phyloP scores from a whole-genome alignment of 2,329 filamentous ascomycete species.

The Ramichloridium luteum region DNA sequence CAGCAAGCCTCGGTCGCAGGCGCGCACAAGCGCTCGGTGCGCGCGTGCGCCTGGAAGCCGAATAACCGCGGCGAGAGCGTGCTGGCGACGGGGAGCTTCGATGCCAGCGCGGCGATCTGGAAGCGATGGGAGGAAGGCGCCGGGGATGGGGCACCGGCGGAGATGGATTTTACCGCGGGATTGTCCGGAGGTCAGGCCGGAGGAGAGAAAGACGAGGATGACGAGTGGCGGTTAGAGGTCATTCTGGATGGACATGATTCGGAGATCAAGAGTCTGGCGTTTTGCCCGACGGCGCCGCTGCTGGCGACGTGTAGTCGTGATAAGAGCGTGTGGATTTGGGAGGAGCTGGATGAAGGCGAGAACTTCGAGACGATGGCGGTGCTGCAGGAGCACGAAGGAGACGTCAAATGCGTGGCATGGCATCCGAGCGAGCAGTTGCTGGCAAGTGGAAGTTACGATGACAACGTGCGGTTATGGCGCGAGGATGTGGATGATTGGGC shows the following conservation, averaged over 20 bases:
- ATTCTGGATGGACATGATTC: constrained; percentile 91
- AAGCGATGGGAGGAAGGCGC: constrained; percentile 51
- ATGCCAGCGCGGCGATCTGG: constrained; percentile 68
- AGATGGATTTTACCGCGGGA: constrained; percentile 25
- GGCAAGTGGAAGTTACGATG: constrained; percentile 86
- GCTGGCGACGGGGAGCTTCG: constrained; percentile 85
- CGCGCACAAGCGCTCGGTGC: constrained; percentile 83
- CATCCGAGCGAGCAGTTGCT: constrained; percentile 69
- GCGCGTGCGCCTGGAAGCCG: constrained; percentile 80
- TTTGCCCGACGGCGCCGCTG: constrained; percentile 60
- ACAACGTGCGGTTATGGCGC: constrained; percentile 77
- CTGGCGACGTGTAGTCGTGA: constrained; percentile 86
- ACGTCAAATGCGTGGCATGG: constrained; percentile 92
- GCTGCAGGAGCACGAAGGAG: constrained; percentile 83
- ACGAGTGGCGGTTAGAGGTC: constrained; percentile 86
- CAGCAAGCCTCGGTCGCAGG: constrained; percentile 69
- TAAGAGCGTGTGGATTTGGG: constrained; percentile 97
- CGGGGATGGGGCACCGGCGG: constrained; percentile 13
- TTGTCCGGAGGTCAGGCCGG: constrained; percentile 18
- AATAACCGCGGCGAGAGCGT: constrained; percentile 46
- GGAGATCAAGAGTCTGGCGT: constrained; percentile 73
- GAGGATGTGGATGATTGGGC: constrained; percentile 93
- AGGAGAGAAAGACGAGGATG: constrained; percentile 41
- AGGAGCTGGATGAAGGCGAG: constrained; percentile 78
- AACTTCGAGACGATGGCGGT: constrained; percentile 97